Conservation (phyloP, 2,329 filamentous ascomycete genomes). For the Fusarium anguioides region DNA sequence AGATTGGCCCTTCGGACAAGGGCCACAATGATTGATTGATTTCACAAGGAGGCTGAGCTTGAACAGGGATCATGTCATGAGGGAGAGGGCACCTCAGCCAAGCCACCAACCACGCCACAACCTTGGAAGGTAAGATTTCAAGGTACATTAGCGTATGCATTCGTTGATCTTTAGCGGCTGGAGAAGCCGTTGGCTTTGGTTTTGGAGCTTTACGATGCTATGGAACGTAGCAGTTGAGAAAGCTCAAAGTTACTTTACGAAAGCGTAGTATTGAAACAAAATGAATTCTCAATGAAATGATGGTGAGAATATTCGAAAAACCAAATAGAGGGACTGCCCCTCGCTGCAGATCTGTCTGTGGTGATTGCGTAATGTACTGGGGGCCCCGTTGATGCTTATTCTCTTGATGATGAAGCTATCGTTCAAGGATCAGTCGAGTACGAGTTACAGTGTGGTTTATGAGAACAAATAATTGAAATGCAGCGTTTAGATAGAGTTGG, state of each 20-base stretch:
- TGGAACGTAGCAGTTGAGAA: slow-evolving; percentile 1
- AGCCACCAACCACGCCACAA: slow-evolving; percentile 35
- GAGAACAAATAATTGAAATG: background rate
- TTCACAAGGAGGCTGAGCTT: slow-evolving; percentile 28
- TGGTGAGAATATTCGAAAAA: background rate
- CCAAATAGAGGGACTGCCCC: background rate
- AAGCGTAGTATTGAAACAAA: background rate
- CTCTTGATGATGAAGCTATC: slow-evolving; percentile 3
- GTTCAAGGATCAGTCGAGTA: slow-evolving; percentile 5
- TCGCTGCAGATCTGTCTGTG: slow-evolving; percentile 16
- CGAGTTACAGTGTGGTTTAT: slow-evolving; percentile 6
- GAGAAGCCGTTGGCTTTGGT: slow-evolving; percentile 6
- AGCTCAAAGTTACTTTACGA: background rate
- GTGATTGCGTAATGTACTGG: slow-evolving; percentile 33
- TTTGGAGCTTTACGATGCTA: background rate
- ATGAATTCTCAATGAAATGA: background rate
- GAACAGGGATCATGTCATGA: background rate
- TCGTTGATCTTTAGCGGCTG: slow-evolving; percentile 5
- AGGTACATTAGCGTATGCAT: slow-evolving; percentile 10
- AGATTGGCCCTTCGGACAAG: background rate
- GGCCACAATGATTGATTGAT: slow-evolving; percentile 2
- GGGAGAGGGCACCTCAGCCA: slow-evolving; percentile 2
- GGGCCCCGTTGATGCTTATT: slow-evolving; percentile 26
- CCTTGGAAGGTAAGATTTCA: slow-evolving; percentile 21
- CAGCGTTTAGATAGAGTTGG: slow-evolving; percentile 11